A percentile compares a stretch with the other conserved stretches of the same genome.
Conservation (phyloP, 2,329 filamentous ascomycete species). For the Fusarium temperatum region DNA sequence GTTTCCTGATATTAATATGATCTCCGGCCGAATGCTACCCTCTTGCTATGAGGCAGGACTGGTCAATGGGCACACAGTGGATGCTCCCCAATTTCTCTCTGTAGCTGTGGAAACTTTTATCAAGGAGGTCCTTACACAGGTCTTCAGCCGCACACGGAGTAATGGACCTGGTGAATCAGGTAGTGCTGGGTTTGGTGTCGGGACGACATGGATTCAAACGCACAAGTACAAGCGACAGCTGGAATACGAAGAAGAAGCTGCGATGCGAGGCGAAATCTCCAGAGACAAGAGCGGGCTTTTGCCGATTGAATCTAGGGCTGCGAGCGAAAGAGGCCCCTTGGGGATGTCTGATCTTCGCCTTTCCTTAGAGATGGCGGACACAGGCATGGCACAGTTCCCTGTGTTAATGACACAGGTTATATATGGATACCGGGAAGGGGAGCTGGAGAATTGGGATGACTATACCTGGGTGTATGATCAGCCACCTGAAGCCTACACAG, state of each 20-base stretch:
- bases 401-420: conserved; percentile 76
- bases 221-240: conserved; percentile 80
- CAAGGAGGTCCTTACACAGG: conserved; percentile 70
- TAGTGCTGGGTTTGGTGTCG: conserved; percentile 70
- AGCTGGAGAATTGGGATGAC: conserved; percentile 73
- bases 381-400: conserved; percentile 80
- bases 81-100: conserved; percentile 71
- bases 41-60: conserved; percentile 74
- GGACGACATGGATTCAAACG: conserved; percentile 79
- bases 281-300: conserved; percentile 81
- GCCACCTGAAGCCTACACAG: conserved; percentile 37
- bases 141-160: conserved; percentile 71
- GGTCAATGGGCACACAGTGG: conserved; percentile 64
- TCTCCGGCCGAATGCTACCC: conserved; percentile 72
- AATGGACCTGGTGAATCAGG: conserved; percentile 72
- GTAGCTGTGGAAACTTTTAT: conserved; percentile 73
- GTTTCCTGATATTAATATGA: conserved; percentile 71
- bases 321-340: conserved; percentile 74
- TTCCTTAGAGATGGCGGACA: conserved; percentile 78
- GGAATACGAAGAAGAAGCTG: conserved; percentile 77
- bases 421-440: conserved; percentile 77
- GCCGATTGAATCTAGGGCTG: conserved; percentile 82
- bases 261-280: conserved; percentile 75
- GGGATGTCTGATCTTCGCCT: conserved; percentile 82
- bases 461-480: conserved; percentile 62